Evolutionary conservation across 768 basidiomycete genomes (phyloP).

Genomic region (Tricholoma hemisulphureum): DNA sequence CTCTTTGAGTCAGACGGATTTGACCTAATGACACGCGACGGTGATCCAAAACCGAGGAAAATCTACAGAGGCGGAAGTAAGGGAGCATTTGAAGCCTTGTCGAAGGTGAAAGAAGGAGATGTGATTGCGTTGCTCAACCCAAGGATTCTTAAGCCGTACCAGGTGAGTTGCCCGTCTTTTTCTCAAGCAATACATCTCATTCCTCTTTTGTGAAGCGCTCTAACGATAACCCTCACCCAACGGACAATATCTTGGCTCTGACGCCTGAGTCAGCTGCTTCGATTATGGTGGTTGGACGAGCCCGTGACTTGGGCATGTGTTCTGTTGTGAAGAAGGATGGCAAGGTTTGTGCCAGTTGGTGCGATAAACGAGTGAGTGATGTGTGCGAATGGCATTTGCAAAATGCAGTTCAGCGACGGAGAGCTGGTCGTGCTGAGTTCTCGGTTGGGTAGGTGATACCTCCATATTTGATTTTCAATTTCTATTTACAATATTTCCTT

Average conservation of each 20-base stretch:
- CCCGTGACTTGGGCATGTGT: conserved; percentile 87
- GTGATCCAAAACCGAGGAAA: conserved; percentile 53
- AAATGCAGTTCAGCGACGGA: conserved; percentile 67
- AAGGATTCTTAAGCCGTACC: conserved; percentile 79
- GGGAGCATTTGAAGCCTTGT: conserved; percentile 88
- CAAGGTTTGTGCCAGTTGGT: conserved; percentile 82
- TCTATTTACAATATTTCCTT: not conserved
- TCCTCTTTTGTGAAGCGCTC: conserved; percentile 34
- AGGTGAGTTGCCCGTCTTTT: conserved; percentile 45
- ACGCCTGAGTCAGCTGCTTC: conserved; percentile 81
- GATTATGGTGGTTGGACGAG: conserved; percentile 82
- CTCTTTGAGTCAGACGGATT: conserved; percentile 85
- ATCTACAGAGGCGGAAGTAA: conserved; percentile 85
- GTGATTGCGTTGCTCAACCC: conserved; percentile 92
- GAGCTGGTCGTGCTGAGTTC: conserved; percentile 85
- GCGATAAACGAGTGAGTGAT: conserved; percentile 81
- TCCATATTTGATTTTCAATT: not conserved
- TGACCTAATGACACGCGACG: conserved; percentile 52
- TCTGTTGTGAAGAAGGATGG: conserved; percentile 75
- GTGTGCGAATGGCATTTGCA: conserved; percentile 94
- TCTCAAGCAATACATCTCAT: not conserved
- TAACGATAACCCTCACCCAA: conserved; percentile 66
- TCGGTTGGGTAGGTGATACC: conserved; percentile 60
- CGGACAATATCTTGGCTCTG: conserved; percentile 79
- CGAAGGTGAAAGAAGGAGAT: conserved; percentile 83